phyloP scores from a whole-genome alignment of 345 rosid genomes.

The Sonneratia caseolaris region DNA sequence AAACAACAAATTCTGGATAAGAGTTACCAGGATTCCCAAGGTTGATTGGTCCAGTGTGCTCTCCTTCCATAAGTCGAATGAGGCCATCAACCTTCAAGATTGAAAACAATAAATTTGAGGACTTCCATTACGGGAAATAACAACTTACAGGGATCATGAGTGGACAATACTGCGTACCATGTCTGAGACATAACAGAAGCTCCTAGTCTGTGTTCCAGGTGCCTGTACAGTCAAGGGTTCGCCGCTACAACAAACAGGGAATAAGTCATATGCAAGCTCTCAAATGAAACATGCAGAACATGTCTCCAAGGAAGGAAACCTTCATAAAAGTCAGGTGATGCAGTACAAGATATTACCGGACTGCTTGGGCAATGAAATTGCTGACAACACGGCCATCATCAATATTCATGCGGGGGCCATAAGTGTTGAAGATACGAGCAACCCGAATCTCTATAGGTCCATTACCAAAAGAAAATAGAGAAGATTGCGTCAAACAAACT shows the following conservation, averaged over 20 bases:
- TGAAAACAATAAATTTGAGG: slow-evolving; percentile 1
- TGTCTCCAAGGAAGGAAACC: too few relatives aligned
- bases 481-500: not conserved
- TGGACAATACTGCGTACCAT: slow-evolving; percentile 38
- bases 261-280: not conserved
- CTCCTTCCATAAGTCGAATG: slow-evolving; percentile 90
- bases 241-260: slow-evolving; percentile 30
- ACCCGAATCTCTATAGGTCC: slow-evolving; percentile 56
- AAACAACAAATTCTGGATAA: not conserved
- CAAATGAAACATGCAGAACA: not conserved
- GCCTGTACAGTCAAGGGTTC: slow-evolving; percentile 87
- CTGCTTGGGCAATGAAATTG: slow-evolving; percentile 93
- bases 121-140: not conserved
- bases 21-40: slow-evolving; percentile 74
- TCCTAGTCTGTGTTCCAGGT: slow-evolving; percentile 95
- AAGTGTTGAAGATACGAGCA: slow-evolving; percentile 92
- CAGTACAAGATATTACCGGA: slow-evolving; percentile 37
- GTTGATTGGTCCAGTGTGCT: slow-evolving; percentile 83
- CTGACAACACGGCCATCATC: slow-evolving; percentile 99
- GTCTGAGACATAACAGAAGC: slow-evolving; percentile 94
- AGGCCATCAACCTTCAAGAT: slow-evolving; percentile 75
- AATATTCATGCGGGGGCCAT: slow-evolving; percentile 95
- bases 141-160: not conserved
- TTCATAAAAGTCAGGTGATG: not conserved
- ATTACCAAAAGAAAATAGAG: not conserved